Base-by-base conservation (phyloP, 495 filamentous ascomycete genomes). In the Aspergillus panamensis region DNA sequence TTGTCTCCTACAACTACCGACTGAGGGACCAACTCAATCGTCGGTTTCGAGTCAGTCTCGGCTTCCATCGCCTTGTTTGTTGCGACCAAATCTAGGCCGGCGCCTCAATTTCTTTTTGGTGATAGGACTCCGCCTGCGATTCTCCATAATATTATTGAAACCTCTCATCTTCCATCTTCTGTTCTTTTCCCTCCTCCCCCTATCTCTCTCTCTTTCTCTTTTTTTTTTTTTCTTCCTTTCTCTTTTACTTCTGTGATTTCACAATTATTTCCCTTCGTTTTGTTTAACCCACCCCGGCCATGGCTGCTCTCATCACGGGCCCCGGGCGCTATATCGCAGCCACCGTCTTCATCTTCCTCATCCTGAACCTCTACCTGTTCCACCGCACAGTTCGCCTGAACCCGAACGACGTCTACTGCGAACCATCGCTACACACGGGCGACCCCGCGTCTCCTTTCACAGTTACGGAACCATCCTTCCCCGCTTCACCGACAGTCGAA, bases 211-310 rank as follows among this genome's bases (percentile, higher is more conserved):
- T 37, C 17, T 39, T 21, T 59, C 71, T 13, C 71, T 84, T 2
- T 91, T 91, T 63, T 60, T 30, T 13, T 48, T 21, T 19, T 16
- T 39, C 17, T 25, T n/a, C 20, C 21, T 48, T 5, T 12, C 39
- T 42, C 37, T 12, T 40, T 25, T 39, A 31, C 51, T 53, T 43
- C 17, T 19, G n/a, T n/a, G 37, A 40, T 45, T 21, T 45, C 10
- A 45, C 12, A 8, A 13, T 45, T 10, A 16, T 17, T 45, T 54
- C 7, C 29, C 12, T 29, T 54, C 40, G 20, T 45, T 54, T 33
- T 44, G 7, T 30, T 16, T 17, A 45, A 19, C 3, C 9, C n/a
- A n/a, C 9, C 19, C 19, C 19, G 25, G 42, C 19, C 42, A 57
- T 51, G 47, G 47, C 37, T 40, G 17, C 29, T 25, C 29, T 48